Conservation (phyloP, 2,329 filamentous ascomycete genomes). For the Sclerotiophoma versabilis region DNA sequence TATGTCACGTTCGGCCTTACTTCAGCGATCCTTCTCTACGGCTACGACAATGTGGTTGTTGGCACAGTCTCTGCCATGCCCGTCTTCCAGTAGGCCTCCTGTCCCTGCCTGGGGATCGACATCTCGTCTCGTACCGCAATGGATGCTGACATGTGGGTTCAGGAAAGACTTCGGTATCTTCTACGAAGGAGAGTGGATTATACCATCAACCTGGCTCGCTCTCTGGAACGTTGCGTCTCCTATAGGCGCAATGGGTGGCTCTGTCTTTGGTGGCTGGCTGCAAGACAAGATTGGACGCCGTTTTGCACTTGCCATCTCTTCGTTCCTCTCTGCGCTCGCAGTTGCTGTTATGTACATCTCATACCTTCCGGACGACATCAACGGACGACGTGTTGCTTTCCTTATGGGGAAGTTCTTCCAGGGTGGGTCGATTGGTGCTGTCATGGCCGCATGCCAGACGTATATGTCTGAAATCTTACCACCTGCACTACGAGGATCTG, state of each 20-base stretch:
- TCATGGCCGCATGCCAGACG: conserved; percentile 51
- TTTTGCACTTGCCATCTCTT: conserved; percentile 27
- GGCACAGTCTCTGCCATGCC: conserved; percentile 41
- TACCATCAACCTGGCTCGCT: conserved; percentile 39
- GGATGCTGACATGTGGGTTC: background rate
- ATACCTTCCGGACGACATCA: conserved; percentile 32
- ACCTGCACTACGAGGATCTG: conserved; percentile 54
- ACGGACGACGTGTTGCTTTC: conserved; percentile 46
- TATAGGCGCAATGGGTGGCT: conserved; percentile 38
- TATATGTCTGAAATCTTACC: conserved; percentile 62
- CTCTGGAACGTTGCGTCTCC: conserved; percentile 39
- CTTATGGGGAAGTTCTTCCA: conserved; percentile 57
- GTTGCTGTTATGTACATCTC: conserved; percentile 42
- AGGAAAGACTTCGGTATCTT: conserved; percentile 37
- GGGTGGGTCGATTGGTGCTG: conserved; percentile 55
- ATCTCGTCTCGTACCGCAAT: background rate
- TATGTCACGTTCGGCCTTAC: conserved; percentile 35
- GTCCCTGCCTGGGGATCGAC: background rate
- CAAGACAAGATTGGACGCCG: conserved; percentile 38
- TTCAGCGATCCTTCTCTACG: conserved; percentile 40
- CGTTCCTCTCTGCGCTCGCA: conserved; percentile 37
- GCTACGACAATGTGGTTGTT: conserved; percentile 42
- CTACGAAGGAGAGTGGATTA: conserved; percentile 36
- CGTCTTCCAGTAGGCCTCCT: conserved; percentile 33
- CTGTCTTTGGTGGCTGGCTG: conserved; percentile 35